phyloP scores from a whole-genome alignment of 495 filamentous ascomycete species.

The Tricharina praecox region DNA sequence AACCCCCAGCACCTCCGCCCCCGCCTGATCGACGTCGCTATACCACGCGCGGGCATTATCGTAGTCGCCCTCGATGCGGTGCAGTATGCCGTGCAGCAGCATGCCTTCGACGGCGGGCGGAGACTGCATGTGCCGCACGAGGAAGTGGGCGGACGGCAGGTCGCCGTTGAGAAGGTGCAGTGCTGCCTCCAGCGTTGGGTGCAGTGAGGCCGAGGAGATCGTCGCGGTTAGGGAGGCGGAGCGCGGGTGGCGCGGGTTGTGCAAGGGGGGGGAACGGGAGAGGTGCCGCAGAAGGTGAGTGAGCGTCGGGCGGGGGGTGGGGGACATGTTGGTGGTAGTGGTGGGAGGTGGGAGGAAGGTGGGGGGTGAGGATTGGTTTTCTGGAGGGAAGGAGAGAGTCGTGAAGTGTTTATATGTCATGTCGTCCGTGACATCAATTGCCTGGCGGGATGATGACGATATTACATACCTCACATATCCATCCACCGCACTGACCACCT shows the following conservation, averaged over 20 bases:
- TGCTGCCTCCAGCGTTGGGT: slow-evolving; percentile 32
- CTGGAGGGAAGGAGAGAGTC: slow-evolving; percentile 18
- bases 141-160: slow-evolving; percentile 33
- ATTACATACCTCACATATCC: no score
- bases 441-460: no score
- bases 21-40: slow-evolving; percentile 27
- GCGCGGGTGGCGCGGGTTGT: slow-evolving; percentile 17
- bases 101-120: slow-evolving; percentile 32
- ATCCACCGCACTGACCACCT: no score
- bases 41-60: slow-evolving; percentile 33
- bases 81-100: slow-evolving; percentile 32
- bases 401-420: slow-evolving; percentile 3
- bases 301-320: no score
- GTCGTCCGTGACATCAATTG: no score
- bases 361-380: no score
- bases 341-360: no score
- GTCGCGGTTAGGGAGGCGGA: slow-evolving; percentile 14
- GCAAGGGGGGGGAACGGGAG: slow-evolving; percentile 18
- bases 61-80: slow-evolving; percentile 34
- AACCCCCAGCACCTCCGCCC: slow-evolving; percentile 22
- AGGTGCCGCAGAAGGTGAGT: no score
- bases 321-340: no score
- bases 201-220: slow-evolving; percentile 29
- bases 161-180: slow-evolving; percentile 35
- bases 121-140: slow-evolving; percentile 34